These are phyloP conservation scores for Teunomyces tritomae DNA, from an alignment of 805 yeast genomes.

Conservation along the genomic window DNA sequence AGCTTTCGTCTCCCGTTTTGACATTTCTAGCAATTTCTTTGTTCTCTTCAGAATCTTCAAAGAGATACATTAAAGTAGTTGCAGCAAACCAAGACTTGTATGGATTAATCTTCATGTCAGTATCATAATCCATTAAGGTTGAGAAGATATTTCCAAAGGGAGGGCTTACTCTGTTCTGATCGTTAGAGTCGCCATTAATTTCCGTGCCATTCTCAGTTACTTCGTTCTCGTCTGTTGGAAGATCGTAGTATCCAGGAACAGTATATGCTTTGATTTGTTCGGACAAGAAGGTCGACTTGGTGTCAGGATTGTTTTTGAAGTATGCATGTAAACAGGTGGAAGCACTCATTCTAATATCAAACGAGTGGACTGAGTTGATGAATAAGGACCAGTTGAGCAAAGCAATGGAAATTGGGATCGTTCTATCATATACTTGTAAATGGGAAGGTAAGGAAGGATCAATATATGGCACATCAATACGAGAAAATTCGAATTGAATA, in stretches of 20 bases:
- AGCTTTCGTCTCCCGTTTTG: conserved; percentile 54
- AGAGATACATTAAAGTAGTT: conserved; percentile 57
- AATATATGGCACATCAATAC: conserved; percentile 87
- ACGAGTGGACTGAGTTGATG: conserved; percentile 78
- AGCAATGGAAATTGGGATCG: conserved; percentile 69
- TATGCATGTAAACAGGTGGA: conserved; percentile 64
- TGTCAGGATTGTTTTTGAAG: conserved; percentile 59
- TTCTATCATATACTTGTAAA: conserved; percentile 28
- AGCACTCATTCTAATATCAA: conserved; percentile 78
- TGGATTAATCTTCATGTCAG: conserved; percentile 65
- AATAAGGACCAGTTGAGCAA: conserved; percentile 79
- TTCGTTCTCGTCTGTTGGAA: conserved; percentile 9
- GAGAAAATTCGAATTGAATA: conserved; percentile 69
- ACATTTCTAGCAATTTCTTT: conserved; percentile 48
- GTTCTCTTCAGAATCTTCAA: conserved; percentile 53
- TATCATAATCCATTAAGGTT: conserved; percentile 73
- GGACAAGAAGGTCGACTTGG: conserved; percentile 58
- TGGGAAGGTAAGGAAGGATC: conserved; percentile 65
- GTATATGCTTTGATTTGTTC: conserved; percentile 56
- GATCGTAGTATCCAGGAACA: conserved; percentile 22
- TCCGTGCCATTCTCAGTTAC: not conserved
- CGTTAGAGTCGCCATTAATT: conserved; percentile 1
- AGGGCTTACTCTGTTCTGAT: not conserved
- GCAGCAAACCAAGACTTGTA: conserved; percentile 84
- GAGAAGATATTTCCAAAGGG: conserved; percentile 61